phyloP scores from a whole-genome alignment of 1,284 basidiomycete genomes.

The Fomitiporia mediterranea region DNA sequence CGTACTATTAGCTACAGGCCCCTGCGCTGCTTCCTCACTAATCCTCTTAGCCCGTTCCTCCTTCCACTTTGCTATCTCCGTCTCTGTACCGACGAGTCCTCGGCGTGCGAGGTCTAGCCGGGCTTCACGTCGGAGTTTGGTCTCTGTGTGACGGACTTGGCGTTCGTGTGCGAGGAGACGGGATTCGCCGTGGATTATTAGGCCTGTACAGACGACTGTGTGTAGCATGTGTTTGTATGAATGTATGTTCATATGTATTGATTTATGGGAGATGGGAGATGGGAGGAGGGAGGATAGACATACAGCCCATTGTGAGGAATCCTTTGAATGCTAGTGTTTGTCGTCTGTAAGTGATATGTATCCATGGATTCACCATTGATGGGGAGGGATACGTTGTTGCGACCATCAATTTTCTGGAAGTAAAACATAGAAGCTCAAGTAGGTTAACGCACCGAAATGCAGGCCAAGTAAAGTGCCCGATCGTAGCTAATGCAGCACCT shows the following conservation, averaged over 20 bases:
- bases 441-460: slow-evolving; percentile 57
- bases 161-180: slow-evolving; percentile 72
- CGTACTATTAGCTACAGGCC: no score
- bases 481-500: slow-evolving; percentile 55
- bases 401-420: no score
- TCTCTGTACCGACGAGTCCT: slow-evolving; percentile 77
- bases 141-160: slow-evolving; percentile 59
- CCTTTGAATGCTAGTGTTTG: slow-evolving; percentile 81
- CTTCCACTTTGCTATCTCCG: slow-evolving; percentile 79
- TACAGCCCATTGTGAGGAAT: slow-evolving; percentile 62
- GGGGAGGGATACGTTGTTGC: no score
- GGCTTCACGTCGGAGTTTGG: slow-evolving; percentile 66
- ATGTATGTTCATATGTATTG: slow-evolving; percentile 1
- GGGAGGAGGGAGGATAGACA: slow-evolving; percentile 26
- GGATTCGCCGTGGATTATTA: slow-evolving; percentile 71
- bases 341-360: slow-evolving; percentile 52
- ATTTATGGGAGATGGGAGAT: slow-evolving; percentile 4
- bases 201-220: slow-evolving; percentile 58
- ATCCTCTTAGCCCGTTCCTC: slow-evolving; percentile 36
- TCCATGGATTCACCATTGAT: no score
- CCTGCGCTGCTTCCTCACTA: slow-evolving; percentile 2
- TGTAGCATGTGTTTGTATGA: neutral
- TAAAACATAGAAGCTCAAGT: neutral
- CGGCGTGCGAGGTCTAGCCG: slow-evolving; percentile 67
- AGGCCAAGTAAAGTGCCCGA: slow-evolving; percentile 78